Evolutionary conservation across 1,139 yeast species (phyloP), one percentile per base, ranked within the genome.

Genomic region (Pneumocystis murina): DNA sequence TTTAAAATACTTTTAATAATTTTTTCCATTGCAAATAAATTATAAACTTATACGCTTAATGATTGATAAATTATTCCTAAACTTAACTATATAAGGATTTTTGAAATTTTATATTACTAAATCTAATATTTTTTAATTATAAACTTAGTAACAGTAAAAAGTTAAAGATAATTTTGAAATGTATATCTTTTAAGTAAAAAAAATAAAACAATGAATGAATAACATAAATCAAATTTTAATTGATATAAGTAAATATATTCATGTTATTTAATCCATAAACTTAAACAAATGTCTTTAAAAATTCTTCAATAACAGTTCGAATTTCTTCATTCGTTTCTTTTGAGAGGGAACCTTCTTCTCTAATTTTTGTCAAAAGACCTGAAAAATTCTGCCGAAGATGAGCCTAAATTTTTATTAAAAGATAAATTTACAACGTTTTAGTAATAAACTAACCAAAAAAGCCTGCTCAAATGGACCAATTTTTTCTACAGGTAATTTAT

Each of bases 401-500:
- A 38, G 28, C 10, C 55, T 48, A 48, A 5, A 24, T 10, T 48
- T 12, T 12, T 24, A 48, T 48, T 24, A 48, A 12, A 24, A 48
- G 14, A 75, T 73, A 72, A 33, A 33, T 33, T 6, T 48, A 8
- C 12, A 24, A 24, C 3, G 7, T 12, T 6, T 12, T 24, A 48
- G 2, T 14, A 24, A 8, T 5, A 20, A 7, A 48, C 24, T 20
- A 72, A 95, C 82, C 77, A 87, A 81, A 92, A 91, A 92, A 75
- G 91, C 85, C 75, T 84, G 80, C 85, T 94, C 99, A 76, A 87
- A 94, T 78, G 87, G 89, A 78, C 82, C 89, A 75, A 94, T 84
- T 79, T 89, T 87, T 76, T 85, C 84, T 72, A 92, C 81, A 71
- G 95, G 87, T 74, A 94, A 77, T 72, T 80, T 76, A 79, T 94